Conservation (phyloP, 2,329 filamentous ascomycete species). For the Phoma sp. region DNA sequence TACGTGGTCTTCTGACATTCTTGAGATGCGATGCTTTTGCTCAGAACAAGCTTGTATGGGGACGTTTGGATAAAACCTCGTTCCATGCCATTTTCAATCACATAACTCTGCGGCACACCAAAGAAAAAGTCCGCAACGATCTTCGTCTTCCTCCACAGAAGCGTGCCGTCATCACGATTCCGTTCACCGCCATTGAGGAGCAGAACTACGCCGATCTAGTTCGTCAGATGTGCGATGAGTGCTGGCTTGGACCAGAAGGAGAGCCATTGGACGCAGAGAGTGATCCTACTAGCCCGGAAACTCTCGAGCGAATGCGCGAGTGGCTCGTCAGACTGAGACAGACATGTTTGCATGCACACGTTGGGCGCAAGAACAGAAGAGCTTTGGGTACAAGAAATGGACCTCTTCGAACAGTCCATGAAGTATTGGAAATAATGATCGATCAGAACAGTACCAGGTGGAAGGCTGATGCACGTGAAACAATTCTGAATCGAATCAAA, state of each 20-base stretch:
- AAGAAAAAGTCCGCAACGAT: conserved; percentile 79
- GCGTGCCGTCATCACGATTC: conserved; percentile 84
- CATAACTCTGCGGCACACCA: conserved; percentile 84
- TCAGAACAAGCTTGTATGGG: conserved; percentile 69
- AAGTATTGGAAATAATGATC: conserved; percentile 91
- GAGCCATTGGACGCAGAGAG: conserved; percentile 67
- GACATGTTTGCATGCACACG: conserved; percentile 83
- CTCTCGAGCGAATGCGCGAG: conserved; percentile 74
- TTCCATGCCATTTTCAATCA: conserved; percentile 73
- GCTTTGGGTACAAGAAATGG: conserved; percentile 66
- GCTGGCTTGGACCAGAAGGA: conserved; percentile 70
- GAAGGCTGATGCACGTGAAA: conserved; percentile 70
- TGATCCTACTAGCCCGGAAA: conserved; percentile 64
- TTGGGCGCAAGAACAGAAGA: conserved; percentile 71
- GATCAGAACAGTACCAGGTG: conserved; percentile 77
- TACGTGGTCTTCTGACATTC: conserved; percentile 82
- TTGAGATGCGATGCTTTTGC: conserved; percentile 79
- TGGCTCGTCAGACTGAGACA: conserved; percentile 82
- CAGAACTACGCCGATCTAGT: conserved; percentile 84
- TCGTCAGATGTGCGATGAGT: conserved; percentile 74
- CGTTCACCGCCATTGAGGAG: conserved; percentile 89
- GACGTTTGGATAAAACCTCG: conserved; percentile 68
- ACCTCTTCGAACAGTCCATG: conserved; percentile 79
- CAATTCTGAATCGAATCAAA: conserved; percentile 68
- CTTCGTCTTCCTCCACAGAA: conserved; percentile 81